Evolutionary conservation across 768 basidiomycete genomes (phyloP).

Genomic region (Lactarius sp.): DNA sequence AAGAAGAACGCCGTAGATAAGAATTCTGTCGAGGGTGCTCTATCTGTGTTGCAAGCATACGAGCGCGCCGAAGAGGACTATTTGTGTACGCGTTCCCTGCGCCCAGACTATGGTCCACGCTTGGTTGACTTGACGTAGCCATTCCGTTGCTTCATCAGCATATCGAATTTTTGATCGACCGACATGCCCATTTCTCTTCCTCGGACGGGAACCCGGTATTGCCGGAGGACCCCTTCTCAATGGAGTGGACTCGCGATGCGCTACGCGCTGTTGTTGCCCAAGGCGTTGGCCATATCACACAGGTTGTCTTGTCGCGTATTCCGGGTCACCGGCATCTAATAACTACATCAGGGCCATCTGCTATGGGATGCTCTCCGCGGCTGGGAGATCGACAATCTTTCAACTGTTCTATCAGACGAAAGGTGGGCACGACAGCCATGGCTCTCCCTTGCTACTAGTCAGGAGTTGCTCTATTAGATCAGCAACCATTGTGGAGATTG

Average conservation of each 20-base stretch:
- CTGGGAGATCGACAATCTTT: conserved; percentile 68
- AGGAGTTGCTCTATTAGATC: conserved; percentile 32
- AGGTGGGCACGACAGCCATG: conserved; percentile 35
- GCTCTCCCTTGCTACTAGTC: neutral
- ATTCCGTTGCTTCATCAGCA: conserved; percentile 69
- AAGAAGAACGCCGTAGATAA: conserved; percentile 49
- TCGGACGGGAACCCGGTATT: conserved; percentile 42
- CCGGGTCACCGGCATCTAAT: neutral
- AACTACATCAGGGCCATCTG: conserved; percentile 49
- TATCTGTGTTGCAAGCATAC: conserved; percentile 58
- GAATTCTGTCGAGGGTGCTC: conserved; percentile 46
- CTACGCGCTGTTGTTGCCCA: conserved; percentile 51
- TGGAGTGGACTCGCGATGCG: conserved; percentile 54
- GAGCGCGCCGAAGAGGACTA: conserved; percentile 69
- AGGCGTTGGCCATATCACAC: conserved; percentile 56
- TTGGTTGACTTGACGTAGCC: conserved; percentile 42
- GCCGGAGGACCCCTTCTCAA: conserved; percentile 55
- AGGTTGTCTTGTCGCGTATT: conserved; percentile 40
- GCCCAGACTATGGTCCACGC: conserved; percentile 18
- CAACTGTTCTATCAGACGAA: conserved; percentile 41
- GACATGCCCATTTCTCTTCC: conserved; percentile 35
- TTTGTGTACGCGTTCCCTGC: conserved; percentile 56
- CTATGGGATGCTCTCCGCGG: conserved; percentile 70
- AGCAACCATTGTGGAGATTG: conserved; percentile 46
- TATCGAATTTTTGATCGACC: conserved; percentile 51